phyloP scores from a whole-genome alignment of 2,329 filamentous ascomycete species.

The Mollisia scopiformis region DNA sequence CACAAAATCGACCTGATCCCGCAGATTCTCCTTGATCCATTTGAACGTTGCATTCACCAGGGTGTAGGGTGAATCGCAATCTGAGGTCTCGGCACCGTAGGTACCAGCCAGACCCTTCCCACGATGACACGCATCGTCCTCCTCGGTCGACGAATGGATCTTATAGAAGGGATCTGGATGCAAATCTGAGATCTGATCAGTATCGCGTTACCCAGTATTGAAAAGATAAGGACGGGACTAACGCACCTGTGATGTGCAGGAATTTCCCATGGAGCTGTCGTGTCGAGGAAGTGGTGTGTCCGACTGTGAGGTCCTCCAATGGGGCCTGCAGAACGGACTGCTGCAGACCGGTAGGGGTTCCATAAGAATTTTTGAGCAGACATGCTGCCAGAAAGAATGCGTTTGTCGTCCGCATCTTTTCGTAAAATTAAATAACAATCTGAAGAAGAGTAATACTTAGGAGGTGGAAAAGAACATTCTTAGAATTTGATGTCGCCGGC shows the following conservation, averaged over 20 bases:
- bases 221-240: constrained; percentile 23
- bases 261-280: constrained; percentile 71
- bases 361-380: constrained; percentile 27
- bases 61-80: constrained; percentile 82
- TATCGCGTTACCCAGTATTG: constrained; percentile 15
- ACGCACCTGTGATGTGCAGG: constrained; percentile 83
- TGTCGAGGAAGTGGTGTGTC: constrained; percentile 20
- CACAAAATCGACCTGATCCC: constrained; percentile 83
- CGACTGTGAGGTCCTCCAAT: constrained; percentile 31
- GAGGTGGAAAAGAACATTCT: constrained; percentile 9
- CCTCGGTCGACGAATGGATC: constrained; percentile 70
- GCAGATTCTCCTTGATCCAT: constrained; percentile 81
- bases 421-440: constrained; percentile 22
- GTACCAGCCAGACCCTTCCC: constrained; percentile 75
- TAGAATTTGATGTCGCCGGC: not conserved
- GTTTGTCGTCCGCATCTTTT: constrained; percentile 27
- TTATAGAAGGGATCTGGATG: constrained; percentile 92
- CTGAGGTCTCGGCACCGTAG: constrained; percentile 83
- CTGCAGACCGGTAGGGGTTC: constrained; percentile 28
- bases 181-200: constrained; percentile 64
- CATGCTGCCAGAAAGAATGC: constrained; percentile 26
- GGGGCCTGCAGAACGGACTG: constrained; percentile 28
- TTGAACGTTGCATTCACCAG: constrained; percentile 87
- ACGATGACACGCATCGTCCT: constrained; percentile 76
- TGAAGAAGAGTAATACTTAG: constrained; percentile 18